Percentiles rank a stretch among this genome's conserved stretches.
phyloP scores from a whole-genome alignment of 2,329 filamentous ascomycete genomes.

The Diaporthe caulivora region DNA sequence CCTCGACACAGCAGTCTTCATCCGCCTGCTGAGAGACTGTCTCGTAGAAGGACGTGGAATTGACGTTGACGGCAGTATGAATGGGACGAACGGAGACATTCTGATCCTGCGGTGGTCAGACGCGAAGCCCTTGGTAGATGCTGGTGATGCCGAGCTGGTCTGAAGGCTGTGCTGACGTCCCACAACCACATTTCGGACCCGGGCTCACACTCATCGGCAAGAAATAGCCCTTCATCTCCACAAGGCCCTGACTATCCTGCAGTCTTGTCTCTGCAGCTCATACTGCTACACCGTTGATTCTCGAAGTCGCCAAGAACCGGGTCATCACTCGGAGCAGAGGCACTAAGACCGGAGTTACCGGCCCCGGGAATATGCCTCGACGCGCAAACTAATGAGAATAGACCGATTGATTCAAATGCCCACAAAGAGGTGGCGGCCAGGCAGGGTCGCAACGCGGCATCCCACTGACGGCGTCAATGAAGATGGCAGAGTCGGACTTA shows the following conservation, averaged over 20 bases:
- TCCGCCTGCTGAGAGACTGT: slow-evolving; percentile 75
- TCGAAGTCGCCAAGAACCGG: neutral
- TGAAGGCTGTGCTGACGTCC: slow-evolving; percentile 50
- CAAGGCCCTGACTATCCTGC: neutral
- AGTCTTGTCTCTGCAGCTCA: neutral
- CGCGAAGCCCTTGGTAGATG: slow-evolving; percentile 71
- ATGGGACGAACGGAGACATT: slow-evolving; percentile 72
- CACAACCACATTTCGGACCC: neutral
- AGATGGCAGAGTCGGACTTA: slow-evolving; percentile 3
- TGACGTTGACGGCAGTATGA: slow-evolving; percentile 71
- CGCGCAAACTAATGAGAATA: neutral
- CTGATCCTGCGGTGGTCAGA: slow-evolving; percentile 81
- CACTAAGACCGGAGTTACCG: slow-evolving; percentile 14
- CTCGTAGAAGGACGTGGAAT: slow-evolving; percentile 72
- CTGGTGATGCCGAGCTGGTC: slow-evolving; percentile 69
- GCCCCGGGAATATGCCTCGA: neutral
- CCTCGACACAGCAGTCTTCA: slow-evolving; percentile 85
- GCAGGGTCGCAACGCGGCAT: neutral
- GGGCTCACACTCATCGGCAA: neutral
- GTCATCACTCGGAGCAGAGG: neutral
- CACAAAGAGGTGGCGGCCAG: neutral
- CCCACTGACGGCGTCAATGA: neutral
- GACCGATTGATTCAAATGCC: neutral
- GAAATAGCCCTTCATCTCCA: neutral
- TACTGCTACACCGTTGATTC: neutral